A percentile compares a stretch with the other conserved stretches of the same genome.
These are phyloP conservation scores for Galerina marginata DNA, from an alignment of 768 basidiomycete species.

Conservation along the genomic window DNA sequence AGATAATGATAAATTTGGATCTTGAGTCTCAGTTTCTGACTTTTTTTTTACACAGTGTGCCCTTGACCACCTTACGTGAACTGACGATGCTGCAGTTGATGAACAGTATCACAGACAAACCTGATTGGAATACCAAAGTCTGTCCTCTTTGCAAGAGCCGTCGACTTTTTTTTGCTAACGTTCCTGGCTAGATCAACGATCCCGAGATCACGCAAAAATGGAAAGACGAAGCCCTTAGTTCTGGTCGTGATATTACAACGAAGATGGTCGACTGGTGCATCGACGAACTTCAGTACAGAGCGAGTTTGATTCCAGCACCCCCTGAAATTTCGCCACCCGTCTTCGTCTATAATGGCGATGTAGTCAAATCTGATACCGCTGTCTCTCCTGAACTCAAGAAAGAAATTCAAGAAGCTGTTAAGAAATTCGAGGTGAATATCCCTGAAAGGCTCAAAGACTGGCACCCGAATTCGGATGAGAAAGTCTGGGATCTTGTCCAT, in stretches of 20 bases:
- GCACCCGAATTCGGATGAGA: constrained; percentile 48
- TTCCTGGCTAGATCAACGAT: constrained; percentile 22
- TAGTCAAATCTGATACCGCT: constrained; percentile 38
- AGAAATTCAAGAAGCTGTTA: constrained; percentile 28
- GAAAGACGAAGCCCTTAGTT: constrained; percentile 26
- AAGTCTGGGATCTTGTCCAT: constrained; percentile 51
- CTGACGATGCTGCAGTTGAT: constrained; percentile 40
- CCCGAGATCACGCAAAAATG: constrained; percentile 27
- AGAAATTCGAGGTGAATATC: constrained; percentile 37
- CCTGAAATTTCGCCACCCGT: constrained; percentile 16
- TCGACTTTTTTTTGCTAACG: background rate
- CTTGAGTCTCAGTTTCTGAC: background rate
- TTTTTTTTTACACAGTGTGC: constrained; percentile 18
- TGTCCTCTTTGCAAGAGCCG: background rate
- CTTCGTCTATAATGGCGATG: constrained; percentile 30
- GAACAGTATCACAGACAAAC: constrained; percentile 40
- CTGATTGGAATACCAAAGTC: constrained; percentile 38
- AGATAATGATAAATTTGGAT: background rate
- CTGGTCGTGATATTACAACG: constrained; percentile 23
- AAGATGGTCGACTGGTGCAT: constrained; percentile 32
- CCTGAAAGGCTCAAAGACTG: constrained; percentile 44
- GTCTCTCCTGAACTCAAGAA: constrained; percentile 29
- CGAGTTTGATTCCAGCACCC: constrained; percentile 9
- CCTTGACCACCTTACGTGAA: constrained; percentile 33
- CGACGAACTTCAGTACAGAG: constrained; percentile 30